phyloP scores from a whole-genome alignment of 805 yeast species.

The Wickerhamiella sorbophila region DNA sequence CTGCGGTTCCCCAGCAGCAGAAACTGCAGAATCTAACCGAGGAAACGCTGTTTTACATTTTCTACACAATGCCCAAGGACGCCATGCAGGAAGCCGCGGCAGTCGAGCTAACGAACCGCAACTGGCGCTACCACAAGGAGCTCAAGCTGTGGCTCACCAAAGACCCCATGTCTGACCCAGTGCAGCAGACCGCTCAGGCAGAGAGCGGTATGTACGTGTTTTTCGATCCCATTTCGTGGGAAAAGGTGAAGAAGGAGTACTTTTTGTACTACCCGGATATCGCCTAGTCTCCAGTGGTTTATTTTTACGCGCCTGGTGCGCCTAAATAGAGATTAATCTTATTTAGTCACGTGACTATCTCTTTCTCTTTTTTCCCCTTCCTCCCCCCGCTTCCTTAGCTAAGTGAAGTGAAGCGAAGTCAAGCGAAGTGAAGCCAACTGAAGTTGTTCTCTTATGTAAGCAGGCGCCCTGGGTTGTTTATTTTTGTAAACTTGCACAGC shows the following conservation, averaged over 20 bases:
- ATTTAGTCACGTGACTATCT: background rate
- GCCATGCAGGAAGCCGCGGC: slow-evolving; percentile 89
- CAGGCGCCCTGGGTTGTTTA: no score
- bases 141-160: slow-evolving; percentile 94
- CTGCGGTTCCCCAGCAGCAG: slow-evolving; percentile 32
- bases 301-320: no score
- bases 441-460: no score
- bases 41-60: slow-evolving; percentile 84
- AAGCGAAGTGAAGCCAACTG: no score
- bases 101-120: slow-evolving; percentile 74
- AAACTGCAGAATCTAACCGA: slow-evolving; percentile 49
- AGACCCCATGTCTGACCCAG: slow-evolving; percentile 79
- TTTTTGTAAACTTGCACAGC: background rate
- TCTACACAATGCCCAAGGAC: slow-evolving; percentile 87
- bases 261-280: slow-evolving; percentile 47
- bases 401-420: no score
- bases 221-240: slow-evolving; percentile 95
- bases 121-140: slow-evolving; percentile 96
- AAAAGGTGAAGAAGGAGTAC: slow-evolving; percentile 67
- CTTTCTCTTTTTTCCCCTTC: background rate
- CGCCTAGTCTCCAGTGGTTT: slow-evolving; percentile 32
- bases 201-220: slow-evolving; percentile 90
- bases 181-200: slow-evolving; percentile 63
- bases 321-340: background rate
- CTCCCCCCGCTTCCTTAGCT: background rate